Base-by-base conservation (phyloP, 441 rosid species). In the Pelargonium australe region DNA sequence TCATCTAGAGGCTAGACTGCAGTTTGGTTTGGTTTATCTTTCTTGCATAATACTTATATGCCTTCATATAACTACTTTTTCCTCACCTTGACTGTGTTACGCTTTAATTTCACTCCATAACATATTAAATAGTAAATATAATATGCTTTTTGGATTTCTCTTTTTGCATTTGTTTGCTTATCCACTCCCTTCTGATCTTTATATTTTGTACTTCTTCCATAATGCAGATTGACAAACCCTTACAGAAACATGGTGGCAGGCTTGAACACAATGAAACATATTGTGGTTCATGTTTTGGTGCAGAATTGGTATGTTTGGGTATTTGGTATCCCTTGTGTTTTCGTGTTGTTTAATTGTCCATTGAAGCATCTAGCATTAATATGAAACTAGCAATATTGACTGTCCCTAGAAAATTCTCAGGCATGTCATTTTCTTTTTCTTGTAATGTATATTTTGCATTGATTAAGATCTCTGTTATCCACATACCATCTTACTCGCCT, bases 171-270 rank as follows among this genome's bases (percentile, higher is more conserved):
- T 23, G 0, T 23, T 23, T 63, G 14, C 17, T 31, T 31, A 53
- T 63, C 65, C 60, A n/a, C 16, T 53, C 5, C 16, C 16, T 53
- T 53, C 13, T 14, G 7, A 53, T 53, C 0, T n/a, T 6, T 53
- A 14, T 53, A 5, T n/a, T 53, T 19, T 4, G 2, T n/a, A 28
- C 41, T 23, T 12, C 14, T 16, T 74, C 68, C 40, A 66, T 68
- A 23, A 74, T 82, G 69, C 84, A 90, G 97, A 86, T 91, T 78
- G 99, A 94, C 44, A 91, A 86, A 17, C 96, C 99, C 64, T 78
- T 91, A 74, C 97, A 94, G 81, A 87, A 80, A 79, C 99, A 94
- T 81, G 97, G 96, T 78, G 97, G 96, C 47, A 84, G 97, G 87
- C 87, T 94, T 68, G 96, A 84, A 82, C 96, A 89, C 78, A 95